Evolutionary conservation across 108 stramenopile species (phyloP).

Genomic region (Fistulifera pelliculosa): DNA sequence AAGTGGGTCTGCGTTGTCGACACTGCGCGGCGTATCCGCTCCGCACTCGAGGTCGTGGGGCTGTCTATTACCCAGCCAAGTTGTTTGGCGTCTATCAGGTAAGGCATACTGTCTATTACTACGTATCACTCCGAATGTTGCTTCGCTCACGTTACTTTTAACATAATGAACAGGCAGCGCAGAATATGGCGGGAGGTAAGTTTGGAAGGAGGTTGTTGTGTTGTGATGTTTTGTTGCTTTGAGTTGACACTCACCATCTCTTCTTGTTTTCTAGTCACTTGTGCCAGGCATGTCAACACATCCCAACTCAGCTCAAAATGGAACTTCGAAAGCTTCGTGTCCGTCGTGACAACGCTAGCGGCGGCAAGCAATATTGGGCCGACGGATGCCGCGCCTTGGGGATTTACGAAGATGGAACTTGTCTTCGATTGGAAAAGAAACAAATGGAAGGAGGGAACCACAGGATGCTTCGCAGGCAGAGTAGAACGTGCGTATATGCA

Average conservation of each 20-base stretch:
- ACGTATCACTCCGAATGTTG: no score
- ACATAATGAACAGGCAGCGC: no score
- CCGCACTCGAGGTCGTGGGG: constrained; percentile 31
- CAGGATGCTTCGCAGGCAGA: no score
- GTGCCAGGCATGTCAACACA: constrained; percentile 22
- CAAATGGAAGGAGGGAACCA: no score
- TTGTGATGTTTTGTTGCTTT: no score
- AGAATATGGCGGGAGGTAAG: constrained; percentile 41
- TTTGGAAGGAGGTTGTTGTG: no score
- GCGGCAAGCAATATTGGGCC: constrained; percentile 37
- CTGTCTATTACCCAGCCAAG: constrained; percentile 47
- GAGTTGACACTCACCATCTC: no score
- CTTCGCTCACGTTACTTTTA: no score
- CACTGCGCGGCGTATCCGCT: constrained; percentile 36
- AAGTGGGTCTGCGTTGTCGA: constrained; percentile 52
- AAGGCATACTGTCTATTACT: no score
- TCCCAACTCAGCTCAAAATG: constrained; percentile 10
- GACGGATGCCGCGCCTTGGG: constrained; percentile 21
- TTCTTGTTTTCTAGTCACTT: no score
- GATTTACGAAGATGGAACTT: constrained; percentile 14
- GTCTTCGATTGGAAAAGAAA: not conserved
- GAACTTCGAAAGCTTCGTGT: constrained; percentile 16
- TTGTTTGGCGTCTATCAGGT: constrained; percentile 41
- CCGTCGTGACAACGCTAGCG: constrained; percentile 15
- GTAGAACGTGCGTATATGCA: no score